Evolutionary conservation across 1,284 basidiomycete species (phyloP).

Genomic region (Cryptococcus jaspeensis): DNA sequence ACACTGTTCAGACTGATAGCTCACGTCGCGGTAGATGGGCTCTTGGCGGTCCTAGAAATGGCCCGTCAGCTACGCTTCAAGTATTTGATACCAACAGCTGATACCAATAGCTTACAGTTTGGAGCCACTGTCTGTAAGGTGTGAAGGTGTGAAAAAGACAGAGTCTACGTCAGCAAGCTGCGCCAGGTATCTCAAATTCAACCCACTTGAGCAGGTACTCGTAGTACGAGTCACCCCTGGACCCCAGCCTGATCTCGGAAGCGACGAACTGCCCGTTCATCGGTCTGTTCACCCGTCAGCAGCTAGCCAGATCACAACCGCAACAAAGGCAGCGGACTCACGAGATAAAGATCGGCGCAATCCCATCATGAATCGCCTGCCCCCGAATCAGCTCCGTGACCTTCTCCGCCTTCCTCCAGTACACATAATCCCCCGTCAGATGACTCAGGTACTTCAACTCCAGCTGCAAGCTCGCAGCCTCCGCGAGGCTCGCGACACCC

Average conservation of each 20-base stretch:
- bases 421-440: slow-evolving; percentile 70
- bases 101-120: slow-evolving; percentile 53
- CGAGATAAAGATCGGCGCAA: slow-evolving; percentile 84
- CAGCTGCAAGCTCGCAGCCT: slow-evolving; percentile 78
- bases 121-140: slow-evolving; percentile 53
- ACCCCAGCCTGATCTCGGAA: slow-evolving; percentile 82
- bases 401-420: slow-evolving; percentile 81
- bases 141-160: not conserved
- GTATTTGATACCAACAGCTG: not conserved
- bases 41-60: slow-evolving; percentile 67
- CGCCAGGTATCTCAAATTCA: not conserved
- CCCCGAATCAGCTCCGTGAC: slow-evolving; percentile 69
- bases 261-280: slow-evolving; percentile 67
- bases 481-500: slow-evolving; percentile 74
- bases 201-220: slow-evolving; percentile 78
- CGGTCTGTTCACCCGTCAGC: slow-evolving; percentile 53
- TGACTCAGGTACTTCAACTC: slow-evolving; percentile 87
- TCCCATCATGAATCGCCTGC: slow-evolving; percentile 65
- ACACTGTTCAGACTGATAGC: slow-evolving; percentile 18
- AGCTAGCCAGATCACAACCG: not conserved
- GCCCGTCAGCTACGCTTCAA: slow-evolving; percentile 2
- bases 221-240: slow-evolving; percentile 91
- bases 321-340: slow-evolving; percentile 45
- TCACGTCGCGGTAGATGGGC: slow-evolving; percentile 69
- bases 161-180: not conserved